Evolutionary conservation across 164 flowering plant species (phyloP).

Genomic region (Magnolia sinica): DNA sequence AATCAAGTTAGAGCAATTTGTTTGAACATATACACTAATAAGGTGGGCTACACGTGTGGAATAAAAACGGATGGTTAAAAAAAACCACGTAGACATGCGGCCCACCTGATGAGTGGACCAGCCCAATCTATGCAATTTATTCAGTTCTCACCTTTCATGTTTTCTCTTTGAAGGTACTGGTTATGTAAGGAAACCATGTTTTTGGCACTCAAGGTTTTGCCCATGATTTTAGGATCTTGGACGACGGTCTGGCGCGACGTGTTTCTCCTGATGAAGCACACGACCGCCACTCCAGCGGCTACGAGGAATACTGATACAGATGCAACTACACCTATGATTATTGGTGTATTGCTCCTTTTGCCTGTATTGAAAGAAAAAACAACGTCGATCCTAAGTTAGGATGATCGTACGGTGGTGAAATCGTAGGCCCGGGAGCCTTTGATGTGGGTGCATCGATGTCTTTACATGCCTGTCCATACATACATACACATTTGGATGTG

Average conservation of each 20-base stretch:
- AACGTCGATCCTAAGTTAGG: background rate
- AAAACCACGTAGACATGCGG: too few relatives aligned
- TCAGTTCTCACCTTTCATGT: slow-evolving; percentile 31
- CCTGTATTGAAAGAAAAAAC: slow-evolving; percentile 11
- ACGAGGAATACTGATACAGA: slow-evolving; percentile 28
- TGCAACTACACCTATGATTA: slow-evolving; percentile 31
- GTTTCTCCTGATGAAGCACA: slow-evolving; percentile 27
- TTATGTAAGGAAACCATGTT: slow-evolving; percentile 29
- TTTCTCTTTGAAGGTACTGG: slow-evolving; percentile 23
- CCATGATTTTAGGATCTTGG: slow-evolving; percentile 31
- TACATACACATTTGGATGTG: too few relatives aligned
- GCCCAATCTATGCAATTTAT: too few relatives aligned
- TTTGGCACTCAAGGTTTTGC: slow-evolving; percentile 24
- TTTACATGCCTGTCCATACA: too few relatives aligned
- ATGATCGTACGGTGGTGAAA: background rate
- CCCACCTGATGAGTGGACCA: too few relatives aligned
- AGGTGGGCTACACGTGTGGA: too few relatives aligned
- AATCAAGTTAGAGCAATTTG: too few relatives aligned
- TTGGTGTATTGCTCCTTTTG: slow-evolving; percentile 21
- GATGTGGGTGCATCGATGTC: too few relatives aligned
- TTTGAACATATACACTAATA: too few relatives aligned
- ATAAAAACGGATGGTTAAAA: too few relatives aligned
- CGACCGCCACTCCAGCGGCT: slow-evolving; percentile 8
- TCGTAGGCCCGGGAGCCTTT: too few relatives aligned
- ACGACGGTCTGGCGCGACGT: slow-evolving; percentile 9